Conservation (phyloP, 129 eudicot genomes). For the sunflower (Helianthus annuus) region HanXRQr2.0-SUNRISE NC_035439.2:118254277-118254776, state of each 20-base stretch:
- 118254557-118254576: conserved; percentile 22
- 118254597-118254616: neutral
- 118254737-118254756: too few species aligned
- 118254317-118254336: conserved; percentile 38
- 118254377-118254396: conserved; percentile 55
- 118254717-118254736: too few species aligned
- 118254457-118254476: conserved; percentile 15
- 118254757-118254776: too few species aligned
- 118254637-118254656: neutral
- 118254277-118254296: conserved; percentile 19
- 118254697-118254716: too few species aligned
- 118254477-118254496: conserved; percentile 5
- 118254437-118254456: conserved; percentile 13
- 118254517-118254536: neutral
- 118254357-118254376: conserved; percentile 62
- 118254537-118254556: neutral
- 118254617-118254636: too few species aligned
- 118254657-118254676: conserved; percentile 22
- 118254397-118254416: conserved; percentile 24
- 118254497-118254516: neutral
- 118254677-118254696: neutral
- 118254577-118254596: conserved; percentile 21
- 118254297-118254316: conserved; percentile 30
- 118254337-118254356: conserved; percentile 43
- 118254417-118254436: conserved; percentile 20